Evolutionary conservation across 2,329 filamentous ascomycete genomes (phyloP).

Genomic region (Hymenoscyphus albidus): DNA sequence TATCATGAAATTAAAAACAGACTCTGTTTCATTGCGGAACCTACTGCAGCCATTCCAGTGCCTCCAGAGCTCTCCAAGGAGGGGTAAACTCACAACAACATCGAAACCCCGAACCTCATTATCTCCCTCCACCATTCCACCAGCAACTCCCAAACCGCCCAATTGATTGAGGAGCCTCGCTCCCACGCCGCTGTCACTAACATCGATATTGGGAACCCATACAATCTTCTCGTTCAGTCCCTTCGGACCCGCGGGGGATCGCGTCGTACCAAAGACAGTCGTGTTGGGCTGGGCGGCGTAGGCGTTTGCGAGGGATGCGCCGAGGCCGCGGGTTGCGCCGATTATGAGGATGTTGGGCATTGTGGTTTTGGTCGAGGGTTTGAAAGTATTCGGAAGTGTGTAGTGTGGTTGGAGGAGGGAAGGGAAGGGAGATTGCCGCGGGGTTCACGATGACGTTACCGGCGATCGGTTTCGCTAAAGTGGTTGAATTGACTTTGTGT

Average conservation of each 20-base stretch:
- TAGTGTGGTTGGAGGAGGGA: background rate
- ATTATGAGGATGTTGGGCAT: constrained; percentile 51
- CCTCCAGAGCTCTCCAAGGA: background rate
- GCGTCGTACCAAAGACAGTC: constrained; percentile 57
- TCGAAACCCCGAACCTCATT: constrained; percentile 38
- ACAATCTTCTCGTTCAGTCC: constrained; percentile 41
- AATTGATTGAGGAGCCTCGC: constrained; percentile 46
- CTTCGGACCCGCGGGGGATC: constrained; percentile 44
- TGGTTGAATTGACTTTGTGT: background rate
- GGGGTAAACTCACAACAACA: constrained; percentile 40
- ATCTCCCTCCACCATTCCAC: constrained; percentile 27
- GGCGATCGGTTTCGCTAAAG: background rate
- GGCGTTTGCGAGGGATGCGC: constrained; percentile 54
- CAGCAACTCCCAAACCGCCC: constrained; percentile 28
- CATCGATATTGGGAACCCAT: constrained; percentile 58
- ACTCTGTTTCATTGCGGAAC: background rate
- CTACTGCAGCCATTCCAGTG: background rate
- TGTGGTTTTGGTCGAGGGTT: background rate
- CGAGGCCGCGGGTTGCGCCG: constrained; percentile 65
- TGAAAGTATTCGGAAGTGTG: background rate
- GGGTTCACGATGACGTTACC: background rate
- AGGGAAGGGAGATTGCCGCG: background rate
- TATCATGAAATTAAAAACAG: constrained; percentile 35
- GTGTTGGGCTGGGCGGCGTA: constrained; percentile 49
- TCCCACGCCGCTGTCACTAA: constrained; percentile 47